Evolutionary conservation across 2,329 filamentous ascomycete genomes (phyloP).

Genomic region (Erysiphe neolycopersici): DNA sequence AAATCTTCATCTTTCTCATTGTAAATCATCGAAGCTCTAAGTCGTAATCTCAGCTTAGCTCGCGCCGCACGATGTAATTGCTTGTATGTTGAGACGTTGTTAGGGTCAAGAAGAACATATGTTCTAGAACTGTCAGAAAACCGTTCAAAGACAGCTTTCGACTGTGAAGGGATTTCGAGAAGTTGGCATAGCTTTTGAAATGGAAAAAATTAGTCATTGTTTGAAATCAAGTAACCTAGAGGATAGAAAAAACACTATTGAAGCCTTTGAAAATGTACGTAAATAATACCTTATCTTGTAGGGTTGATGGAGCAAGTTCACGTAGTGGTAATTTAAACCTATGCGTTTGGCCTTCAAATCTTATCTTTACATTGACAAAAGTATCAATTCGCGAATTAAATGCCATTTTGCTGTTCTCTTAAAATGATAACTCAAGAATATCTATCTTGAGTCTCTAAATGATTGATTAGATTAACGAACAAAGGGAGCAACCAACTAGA

Average conservation of each 20-base stretch:
- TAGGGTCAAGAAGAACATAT: slow-evolving; percentile 54
- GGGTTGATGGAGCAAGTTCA: slow-evolving; percentile 46
- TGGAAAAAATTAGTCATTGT: background rate
- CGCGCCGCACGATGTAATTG: slow-evolving; percentile 91
- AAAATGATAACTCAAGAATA: background rate
- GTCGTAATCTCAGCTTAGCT: slow-evolving; percentile 89
- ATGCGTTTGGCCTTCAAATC: slow-evolving; percentile 45
- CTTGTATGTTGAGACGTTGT: slow-evolving; percentile 71
- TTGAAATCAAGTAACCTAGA: background rate
- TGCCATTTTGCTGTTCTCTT: slow-evolving; percentile 9
- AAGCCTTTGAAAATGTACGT: background rate
- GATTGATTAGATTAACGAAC: too few relatives aligned
- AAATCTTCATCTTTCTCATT: slow-evolving; percentile 11
- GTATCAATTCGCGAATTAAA: slow-evolving; percentile 27
- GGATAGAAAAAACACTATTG: background rate
- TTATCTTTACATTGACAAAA: slow-evolving; percentile 63
- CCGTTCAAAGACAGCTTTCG: slow-evolving; percentile 51
- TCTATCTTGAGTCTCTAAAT: background rate
- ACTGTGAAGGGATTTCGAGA: slow-evolving; percentile 35
- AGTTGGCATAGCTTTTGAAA: slow-evolving; percentile 36
- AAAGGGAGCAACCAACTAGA: too few relatives aligned
- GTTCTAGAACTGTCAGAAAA: slow-evolving; percentile 78
- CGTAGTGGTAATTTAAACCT: slow-evolving; percentile 75
- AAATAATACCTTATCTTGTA: slow-evolving; percentile 56
- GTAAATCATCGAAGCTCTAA: slow-evolving; percentile 34